Conservation (phyloP, 352 stramenopile species). For the Globisporangium recalcitrans region DNA sequence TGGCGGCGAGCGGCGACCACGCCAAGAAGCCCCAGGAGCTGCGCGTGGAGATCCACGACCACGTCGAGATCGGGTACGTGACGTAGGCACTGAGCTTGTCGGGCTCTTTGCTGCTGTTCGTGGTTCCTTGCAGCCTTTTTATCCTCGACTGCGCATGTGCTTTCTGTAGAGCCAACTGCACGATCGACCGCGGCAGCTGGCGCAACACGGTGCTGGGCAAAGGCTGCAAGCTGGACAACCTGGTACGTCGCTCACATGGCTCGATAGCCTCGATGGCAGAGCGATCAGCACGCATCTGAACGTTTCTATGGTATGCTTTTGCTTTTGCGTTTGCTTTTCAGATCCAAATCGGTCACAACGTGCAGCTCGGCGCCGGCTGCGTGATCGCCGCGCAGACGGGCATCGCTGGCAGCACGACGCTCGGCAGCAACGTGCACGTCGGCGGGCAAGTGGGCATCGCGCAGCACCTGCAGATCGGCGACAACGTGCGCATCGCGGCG, state of each 20-base stretch:
- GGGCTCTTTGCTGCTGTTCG: not conserved
- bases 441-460: slow-evolving; percentile 81
- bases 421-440: slow-evolving; percentile 71
- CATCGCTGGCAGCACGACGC: slow-evolving; percentile 77
- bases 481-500: slow-evolving; percentile 81
- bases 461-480: slow-evolving; percentile 72
- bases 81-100: not conserved
- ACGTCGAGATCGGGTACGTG: slow-evolving; percentile 81
- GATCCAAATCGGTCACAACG: slow-evolving; percentile 87
- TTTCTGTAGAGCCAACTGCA: slow-evolving; percentile 54
- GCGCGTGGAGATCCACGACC: slow-evolving; percentile 65
- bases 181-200: slow-evolving; percentile 84
- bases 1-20: slow-evolving; percentile 53
- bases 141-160: not conserved
- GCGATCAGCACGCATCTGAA: not conserved
- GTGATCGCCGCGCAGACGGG: slow-evolving; percentile 77
- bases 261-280: not conserved
- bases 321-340: slow-evolving; percentile 17
- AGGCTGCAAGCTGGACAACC: slow-evolving; percentile 81
- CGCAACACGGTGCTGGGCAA: slow-evolving; percentile 67
- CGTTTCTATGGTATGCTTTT: not conserved
- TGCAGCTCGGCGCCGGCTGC: slow-evolving; percentile 65
- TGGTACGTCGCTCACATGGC: slow-evolving; percentile 26
- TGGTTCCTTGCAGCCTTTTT: too few species aligned
- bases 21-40: slow-evolving; percentile 80